These are phyloP conservation scores for Serendipita sp. DNA, from an alignment of 768 basidiomycete genomes.

Conservation along the genomic window DNA sequence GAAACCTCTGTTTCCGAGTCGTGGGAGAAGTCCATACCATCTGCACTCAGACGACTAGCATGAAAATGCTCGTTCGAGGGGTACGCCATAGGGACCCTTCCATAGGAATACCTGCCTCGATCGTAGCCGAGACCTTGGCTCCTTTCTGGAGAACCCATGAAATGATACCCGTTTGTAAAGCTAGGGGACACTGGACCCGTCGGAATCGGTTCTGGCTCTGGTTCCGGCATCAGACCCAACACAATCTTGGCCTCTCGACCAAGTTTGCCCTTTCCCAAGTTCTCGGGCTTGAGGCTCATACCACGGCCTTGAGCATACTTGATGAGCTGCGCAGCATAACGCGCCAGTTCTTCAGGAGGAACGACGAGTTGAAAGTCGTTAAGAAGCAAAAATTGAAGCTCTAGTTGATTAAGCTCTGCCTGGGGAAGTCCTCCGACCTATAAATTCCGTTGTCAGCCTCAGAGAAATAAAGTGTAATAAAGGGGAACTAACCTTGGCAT, in stretches of 20 bases:
- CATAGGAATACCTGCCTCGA: neutral
- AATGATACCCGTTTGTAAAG: neutral
- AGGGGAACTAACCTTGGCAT: constrained; percentile 72
- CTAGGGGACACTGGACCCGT: neutral
- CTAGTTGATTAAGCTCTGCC: constrained; percentile 76
- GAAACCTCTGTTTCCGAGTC: constrained; percentile 6
- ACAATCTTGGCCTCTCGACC: constrained; percentile 1
- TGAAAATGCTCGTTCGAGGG: neutral
- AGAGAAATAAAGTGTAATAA: neutral
- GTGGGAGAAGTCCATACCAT: constrained; percentile 7
- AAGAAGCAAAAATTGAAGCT: constrained; percentile 89
- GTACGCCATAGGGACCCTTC: neutral
- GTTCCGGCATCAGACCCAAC: neutral
- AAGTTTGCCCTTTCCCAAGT: constrained; percentile 1
- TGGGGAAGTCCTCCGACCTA: constrained; percentile 93
- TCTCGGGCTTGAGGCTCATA: neutral
- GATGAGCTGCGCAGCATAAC: constrained; percentile 82
- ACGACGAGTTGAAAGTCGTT: constrained; percentile 92
- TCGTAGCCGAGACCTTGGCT: neutral
- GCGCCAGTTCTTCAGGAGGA: constrained; percentile 80
- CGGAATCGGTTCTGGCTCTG: neutral
- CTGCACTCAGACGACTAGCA: neutral
- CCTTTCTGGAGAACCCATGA: neutral
- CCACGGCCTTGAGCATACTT: constrained; percentile 23
- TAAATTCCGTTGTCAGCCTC: neutral